Evolutionary conservation across 75 land plant species (phyloP), one percentile per base, ranked within the genome.

Genomic region (Picea glauca): DNA sequence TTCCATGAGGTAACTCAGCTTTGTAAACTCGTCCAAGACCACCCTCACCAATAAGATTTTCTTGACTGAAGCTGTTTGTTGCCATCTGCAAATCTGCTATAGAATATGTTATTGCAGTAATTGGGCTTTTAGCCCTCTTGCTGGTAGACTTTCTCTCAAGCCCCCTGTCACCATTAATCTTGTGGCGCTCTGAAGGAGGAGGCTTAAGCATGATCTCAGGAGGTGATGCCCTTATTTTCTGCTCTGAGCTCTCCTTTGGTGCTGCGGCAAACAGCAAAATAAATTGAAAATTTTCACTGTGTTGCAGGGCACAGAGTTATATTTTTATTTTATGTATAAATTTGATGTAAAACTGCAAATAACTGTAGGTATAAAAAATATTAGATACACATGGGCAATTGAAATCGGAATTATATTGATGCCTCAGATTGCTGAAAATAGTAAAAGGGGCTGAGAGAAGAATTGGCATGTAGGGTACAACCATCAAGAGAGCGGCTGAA

Each of bases 41-140:
- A 81, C 98, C 96, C 84, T 95, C 98, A 50, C 98, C 98, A 81
- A 93, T 76, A 74, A 95, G 90, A 78, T 82, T 83, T 76, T 95
- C 98, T 80, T 95, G 98, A 67, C 89, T 88, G 82, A 95, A 96
- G 83, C 95, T 90, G 77, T 96, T 96, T 50, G 99, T 94, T 61
- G 94, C 97, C 35, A 83, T 60, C 68, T 96, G 97, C 60, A 94
- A 90, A 70, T 89, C 86, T 67, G 99, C 93, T 78, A 96, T 92
- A 38, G 98, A 92, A 78, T 88, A 96, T 31, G 89, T 67, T 58
- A 89, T 82, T 66, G 97, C 97, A 80, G 94, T 83, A 56, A 92
- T 82, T 13, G 91, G 93, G 13, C 81, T 68, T 79, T 88, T 94
- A 8, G 80, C 68, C 80, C 81, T 89, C 76, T 84, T 92, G 46